Evolutionary conservation across 257 asterid genomes (phyloP).

Genomic region (Catharanthus roseus): DNA sequence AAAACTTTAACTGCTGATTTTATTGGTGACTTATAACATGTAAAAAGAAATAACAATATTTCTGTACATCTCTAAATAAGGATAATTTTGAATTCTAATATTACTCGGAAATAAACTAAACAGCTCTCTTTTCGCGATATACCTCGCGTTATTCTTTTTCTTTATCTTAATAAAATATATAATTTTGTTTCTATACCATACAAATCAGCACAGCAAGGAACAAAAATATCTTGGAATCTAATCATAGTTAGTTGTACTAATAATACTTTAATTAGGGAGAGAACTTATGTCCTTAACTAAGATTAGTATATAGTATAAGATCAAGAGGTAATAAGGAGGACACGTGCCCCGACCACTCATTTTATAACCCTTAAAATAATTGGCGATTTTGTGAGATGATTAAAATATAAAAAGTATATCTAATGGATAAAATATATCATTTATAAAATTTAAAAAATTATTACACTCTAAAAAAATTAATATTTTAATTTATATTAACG

Average conservation of each 20-base stretch:
- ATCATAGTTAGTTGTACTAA: not conserved
- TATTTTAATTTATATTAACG: no score
- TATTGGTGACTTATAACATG: no score
- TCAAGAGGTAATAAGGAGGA: not conserved
- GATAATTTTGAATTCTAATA: no score
- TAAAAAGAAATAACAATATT: no score
- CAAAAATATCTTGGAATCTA: conserved; percentile 10
- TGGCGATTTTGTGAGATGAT: not conserved
- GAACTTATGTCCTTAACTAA: not conserved
- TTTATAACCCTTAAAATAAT: not conserved
- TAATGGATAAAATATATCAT: no score
- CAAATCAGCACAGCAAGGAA: not conserved
- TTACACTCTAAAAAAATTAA: no score
- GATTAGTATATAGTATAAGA: not conserved
- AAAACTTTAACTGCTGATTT: no score
- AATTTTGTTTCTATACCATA: conserved; percentile 16
- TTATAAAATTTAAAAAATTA: no score
- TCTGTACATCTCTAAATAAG: no score
- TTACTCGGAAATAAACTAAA: no score
- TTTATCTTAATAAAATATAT: not conserved
- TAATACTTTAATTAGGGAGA: not conserved
- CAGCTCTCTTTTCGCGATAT: no score
- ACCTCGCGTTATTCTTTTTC: no score
- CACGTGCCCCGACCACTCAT: not conserved
- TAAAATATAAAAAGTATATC: not conserved